Evolutionary conservation across 768 basidiomycete genomes (phyloP).

Genomic region (Suillus spraguei): DNA sequence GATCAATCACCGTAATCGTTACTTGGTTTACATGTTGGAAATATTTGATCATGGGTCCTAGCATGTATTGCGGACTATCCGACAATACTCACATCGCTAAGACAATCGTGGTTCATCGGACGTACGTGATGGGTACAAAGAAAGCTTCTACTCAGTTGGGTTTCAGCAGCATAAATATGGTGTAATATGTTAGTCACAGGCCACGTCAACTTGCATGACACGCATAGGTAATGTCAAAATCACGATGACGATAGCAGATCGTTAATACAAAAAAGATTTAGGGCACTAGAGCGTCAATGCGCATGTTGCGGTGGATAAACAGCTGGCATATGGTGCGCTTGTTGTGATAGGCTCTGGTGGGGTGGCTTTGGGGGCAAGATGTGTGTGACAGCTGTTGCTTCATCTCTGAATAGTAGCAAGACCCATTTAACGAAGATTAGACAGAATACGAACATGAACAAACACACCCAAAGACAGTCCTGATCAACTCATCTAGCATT

Average conservation of each 20-base stretch:
- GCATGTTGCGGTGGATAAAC: slow-evolving; percentile 16
- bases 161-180: background rate
- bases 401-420: slow-evolving; percentile 23
- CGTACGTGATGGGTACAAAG: background rate
- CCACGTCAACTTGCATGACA: background rate
- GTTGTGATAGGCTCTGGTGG: slow-evolving; percentile 14
- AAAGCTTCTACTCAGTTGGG: background rate
- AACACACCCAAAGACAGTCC: slow-evolving; percentile 53
- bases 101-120: background rate
- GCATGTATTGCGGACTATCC: too few species aligned
- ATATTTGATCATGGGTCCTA: background rate
- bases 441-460: slow-evolving; percentile 7
- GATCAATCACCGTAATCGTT: background rate
- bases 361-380: slow-evolving; percentile 14
- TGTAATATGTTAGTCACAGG: background rate
- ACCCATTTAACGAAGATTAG: background rate
- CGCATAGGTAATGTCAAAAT: background rate
- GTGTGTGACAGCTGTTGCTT: slow-evolving; percentile 22
- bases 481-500: slow-evolving; percentile 56
- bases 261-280: background rate
- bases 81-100: background rate
- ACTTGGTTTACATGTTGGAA: background rate
- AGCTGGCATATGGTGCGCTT: slow-evolving; percentile 16
- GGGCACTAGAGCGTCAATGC: background rate
- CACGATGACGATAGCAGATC: background rate